These are phyloP conservation scores for Cucumis cinereus DNA, from an alignment of 306 rosid genomes.

Conservation along the genomic window DNA sequence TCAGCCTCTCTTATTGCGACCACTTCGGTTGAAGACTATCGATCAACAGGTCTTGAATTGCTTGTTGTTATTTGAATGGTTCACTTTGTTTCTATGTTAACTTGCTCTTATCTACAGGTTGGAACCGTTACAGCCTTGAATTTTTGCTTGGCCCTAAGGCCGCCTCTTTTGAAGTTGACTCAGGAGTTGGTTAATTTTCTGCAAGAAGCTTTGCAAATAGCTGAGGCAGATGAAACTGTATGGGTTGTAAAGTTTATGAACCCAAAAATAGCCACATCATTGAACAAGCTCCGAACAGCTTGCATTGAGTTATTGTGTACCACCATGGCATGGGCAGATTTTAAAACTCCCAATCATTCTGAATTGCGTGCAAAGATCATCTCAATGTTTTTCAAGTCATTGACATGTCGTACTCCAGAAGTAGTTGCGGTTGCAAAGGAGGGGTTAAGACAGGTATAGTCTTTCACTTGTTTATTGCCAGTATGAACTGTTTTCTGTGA, in stretches of 20 bases:
- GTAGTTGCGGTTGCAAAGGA: constrained; percentile 99
- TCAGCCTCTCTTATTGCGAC: constrained; percentile 83
- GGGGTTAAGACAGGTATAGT: constrained; percentile 82
- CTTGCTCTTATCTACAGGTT: constrained; percentile 47
- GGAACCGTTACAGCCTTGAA: constrained; percentile 96
- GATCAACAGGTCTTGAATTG: constrained; percentile 79
- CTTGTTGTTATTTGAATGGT: neutral
- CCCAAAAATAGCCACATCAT: constrained; percentile 82
- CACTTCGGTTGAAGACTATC: constrained; percentile 72
- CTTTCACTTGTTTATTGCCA: constrained; percentile 11
- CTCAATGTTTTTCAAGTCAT: constrained; percentile 93
- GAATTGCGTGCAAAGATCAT: constrained; percentile 92
- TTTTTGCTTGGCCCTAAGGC: constrained; percentile 93
- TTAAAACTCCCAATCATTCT: constrained; percentile 80
- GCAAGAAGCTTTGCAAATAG: constrained; percentile 96
- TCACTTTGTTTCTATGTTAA: constrained; percentile 7
- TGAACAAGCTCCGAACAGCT: constrained; percentile 86
- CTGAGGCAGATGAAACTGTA: constrained; percentile 91
- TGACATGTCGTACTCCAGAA: constrained; percentile 92
- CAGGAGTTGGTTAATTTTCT: constrained; percentile 84
- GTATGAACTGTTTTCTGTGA: constrained; percentile 1
- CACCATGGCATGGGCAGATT: constrained; percentile 99
- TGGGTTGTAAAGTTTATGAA: constrained; percentile 86
- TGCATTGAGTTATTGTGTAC: constrained; percentile 97
- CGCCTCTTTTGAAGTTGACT: constrained; percentile 96